phyloP scores from a whole-genome alignment of 2,329 filamentous ascomycete genomes.

The Fusarium palustre region DNA sequence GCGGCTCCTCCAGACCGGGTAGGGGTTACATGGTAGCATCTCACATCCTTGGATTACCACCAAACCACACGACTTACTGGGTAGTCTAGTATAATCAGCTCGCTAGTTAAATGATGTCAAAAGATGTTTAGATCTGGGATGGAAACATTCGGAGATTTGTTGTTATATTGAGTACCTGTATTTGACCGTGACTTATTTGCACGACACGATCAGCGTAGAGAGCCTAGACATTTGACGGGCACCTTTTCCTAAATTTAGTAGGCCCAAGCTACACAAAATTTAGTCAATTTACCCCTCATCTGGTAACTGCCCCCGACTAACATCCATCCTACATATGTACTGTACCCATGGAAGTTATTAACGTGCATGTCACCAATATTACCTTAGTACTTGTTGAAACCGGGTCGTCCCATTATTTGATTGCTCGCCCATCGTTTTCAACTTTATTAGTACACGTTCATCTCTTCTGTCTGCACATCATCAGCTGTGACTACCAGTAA shows the following conservation, averaged over 20 bases:
- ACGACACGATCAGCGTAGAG: background rate
- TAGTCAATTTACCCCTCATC: constrained; percentile 37
- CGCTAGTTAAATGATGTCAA: constrained; percentile 4
- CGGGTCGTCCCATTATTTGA: constrained; percentile 1
- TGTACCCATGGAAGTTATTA: background rate
- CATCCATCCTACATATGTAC: background rate
- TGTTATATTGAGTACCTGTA: background rate
- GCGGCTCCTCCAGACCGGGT: constrained; percentile 32
- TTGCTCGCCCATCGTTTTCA: background rate
- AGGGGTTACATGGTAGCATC: background rate
- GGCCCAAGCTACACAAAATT: constrained; percentile 7
- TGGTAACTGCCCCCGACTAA: constrained; percentile 15
- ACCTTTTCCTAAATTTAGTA: constrained; percentile 26
- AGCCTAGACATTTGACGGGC: background rate
- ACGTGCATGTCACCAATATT: constrained; percentile 12
- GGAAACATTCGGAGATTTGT: background rate
- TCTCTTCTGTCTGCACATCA: constrained; percentile 22
- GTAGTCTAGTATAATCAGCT: constrained; percentile 1
- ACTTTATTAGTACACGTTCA: background rate
- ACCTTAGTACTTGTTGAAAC: constrained; percentile 3
- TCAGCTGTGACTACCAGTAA: constrained; percentile 7
- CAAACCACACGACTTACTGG: background rate
- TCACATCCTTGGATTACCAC: constrained; percentile 3
- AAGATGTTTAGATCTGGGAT: background rate
- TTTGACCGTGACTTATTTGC: background rate